phyloP scores from a whole-genome alignment of 805 yeast genomes.

The Kluyveromyces aestuarii region DNA sequence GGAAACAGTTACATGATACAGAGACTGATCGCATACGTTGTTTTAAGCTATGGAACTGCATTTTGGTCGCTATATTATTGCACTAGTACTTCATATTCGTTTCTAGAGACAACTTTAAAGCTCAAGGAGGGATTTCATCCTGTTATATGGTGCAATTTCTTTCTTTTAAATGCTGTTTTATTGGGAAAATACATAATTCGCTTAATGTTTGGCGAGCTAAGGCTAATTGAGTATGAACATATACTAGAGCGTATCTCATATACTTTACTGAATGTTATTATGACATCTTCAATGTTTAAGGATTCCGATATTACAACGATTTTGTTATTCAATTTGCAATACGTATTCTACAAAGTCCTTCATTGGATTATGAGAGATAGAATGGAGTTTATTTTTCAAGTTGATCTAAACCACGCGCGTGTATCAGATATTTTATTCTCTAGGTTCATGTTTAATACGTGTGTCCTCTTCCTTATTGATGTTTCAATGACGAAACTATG shows the following conservation, averaged over 20 bases:
- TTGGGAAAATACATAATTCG: constrained; percentile 42
- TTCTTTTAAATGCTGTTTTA: constrained; percentile 30
- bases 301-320: constrained; percentile 40
- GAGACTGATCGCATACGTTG: constrained; percentile 4
- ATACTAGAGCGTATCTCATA: constrained; percentile 56
- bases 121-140: constrained; percentile 42
- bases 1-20: neutral
- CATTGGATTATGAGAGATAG: constrained; percentile 61
- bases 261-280: constrained; percentile 52
- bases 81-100: constrained; percentile 19
- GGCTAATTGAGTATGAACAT: constrained; percentile 70
- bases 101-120: constrained; percentile 37
- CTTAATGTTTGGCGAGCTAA: constrained; percentile 62
- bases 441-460: constrained; percentile 38
- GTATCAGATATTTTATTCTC: constrained; percentile 22
- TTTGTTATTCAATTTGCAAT: constrained; percentile 28
- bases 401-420: constrained; percentile 27
- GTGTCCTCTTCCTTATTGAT: constrained; percentile 42
- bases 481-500: constrained; percentile 42
- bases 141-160: constrained; percentile 36
- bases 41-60: constrained; percentile 15
- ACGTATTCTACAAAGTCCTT: constrained; percentile 53
- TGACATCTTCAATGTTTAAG: constrained; percentile 46
- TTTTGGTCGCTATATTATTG: constrained; percentile 16
- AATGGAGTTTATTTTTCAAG: constrained; percentile 40